Base-by-base conservation (phyloP, 2,329 filamentous ascomycete genomes). In the Penicillium sp. region DNA sequence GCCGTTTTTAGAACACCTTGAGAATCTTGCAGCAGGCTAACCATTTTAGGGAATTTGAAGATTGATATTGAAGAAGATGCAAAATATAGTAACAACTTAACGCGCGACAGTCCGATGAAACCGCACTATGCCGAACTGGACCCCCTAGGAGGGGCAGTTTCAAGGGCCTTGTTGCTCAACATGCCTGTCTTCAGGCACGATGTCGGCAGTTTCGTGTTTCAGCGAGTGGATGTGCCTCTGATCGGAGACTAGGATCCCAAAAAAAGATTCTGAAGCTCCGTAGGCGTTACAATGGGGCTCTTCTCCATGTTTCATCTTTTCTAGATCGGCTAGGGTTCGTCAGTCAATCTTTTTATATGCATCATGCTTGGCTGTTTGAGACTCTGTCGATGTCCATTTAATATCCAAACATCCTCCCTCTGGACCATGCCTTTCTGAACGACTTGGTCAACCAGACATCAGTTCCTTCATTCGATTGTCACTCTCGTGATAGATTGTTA, bases 21-120 rank as follows among this genome's bases (percentile, higher is more conserved):
- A 56, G 54, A 54, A 38, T 46, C 48, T 15, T 61, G 58, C 55
- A 58, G 52, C 55, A 51, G 51, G 53, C 61, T 57, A 62, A 53
- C 53, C 53, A 48, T 21, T 54, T 45, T 43, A 24, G 32, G 57
- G 45, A 31, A 61, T 62, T 57, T 64, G 61, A 64, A 60, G 61
- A 64, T 57, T 42, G 40, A 35, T 31, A 40, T 45, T 49, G 53
- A 52, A 52, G 53, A 55, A 57, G 57, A 60, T 66, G 67, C 66
- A 65, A 67, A 67, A 63, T 67, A 66, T 69, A 70, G 67, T 57
- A 68, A 66, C 66, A 63, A 46, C 53, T 68, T 69, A 57, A 66
- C 67, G 66, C 67, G 66, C 66, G 67, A 68, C 62, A 63, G 57
- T 60, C 47, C 56, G 51, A 53, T 67, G 64, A 68, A 68, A 67